These are phyloP conservation scores for Coemansia sp. DNA, from an alignment of 192 early-diverging fungal genomes.

Conservation along the genomic window DNA sequence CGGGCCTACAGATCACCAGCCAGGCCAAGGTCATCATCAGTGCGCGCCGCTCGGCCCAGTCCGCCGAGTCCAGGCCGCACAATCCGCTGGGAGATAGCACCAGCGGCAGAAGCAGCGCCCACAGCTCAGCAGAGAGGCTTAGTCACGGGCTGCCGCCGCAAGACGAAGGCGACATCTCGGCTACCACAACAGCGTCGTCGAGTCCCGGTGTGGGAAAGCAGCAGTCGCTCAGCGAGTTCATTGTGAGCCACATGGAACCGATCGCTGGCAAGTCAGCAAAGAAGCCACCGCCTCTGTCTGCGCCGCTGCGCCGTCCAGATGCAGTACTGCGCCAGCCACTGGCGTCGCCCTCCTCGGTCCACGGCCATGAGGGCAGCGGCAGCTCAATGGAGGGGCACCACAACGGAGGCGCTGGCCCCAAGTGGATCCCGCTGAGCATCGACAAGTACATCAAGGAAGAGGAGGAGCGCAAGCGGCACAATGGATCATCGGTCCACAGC, in stretches of 20 bases:
- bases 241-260: slow-evolving; percentile 29
- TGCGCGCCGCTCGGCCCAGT: slow-evolving; percentile 28
- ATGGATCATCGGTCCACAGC: background rate
- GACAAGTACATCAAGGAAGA: slow-evolving; percentile 51
- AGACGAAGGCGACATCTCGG: slow-evolving; percentile 14
- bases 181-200: slow-evolving; percentile 7
- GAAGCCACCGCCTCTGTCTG: background rate
- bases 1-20: slow-evolving; percentile 43
- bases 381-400: background rate
- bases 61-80: slow-evolving; percentile 25
- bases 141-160: background rate
- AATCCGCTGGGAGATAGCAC: background rate
- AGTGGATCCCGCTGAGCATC: slow-evolving; percentile 49
- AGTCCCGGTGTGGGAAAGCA: slow-evolving; percentile 23
- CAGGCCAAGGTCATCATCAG: slow-evolving; percentile 43
- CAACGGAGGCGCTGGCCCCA: slow-evolving; percentile 10
- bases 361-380: background rate
- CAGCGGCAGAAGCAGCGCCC: background rate
- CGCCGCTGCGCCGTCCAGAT: background rate
- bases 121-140: background rate
- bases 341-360: background rate
- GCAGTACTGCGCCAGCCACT: background rate
- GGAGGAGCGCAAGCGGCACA: slow-evolving; percentile 31
- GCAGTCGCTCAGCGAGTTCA: slow-evolving; percentile 50
- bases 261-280: slow-evolving; percentile 6